These are phyloP conservation scores for Lumnitzera littorea DNA, from an alignment of 345 rosid species.

Conservation along the genomic window DNA sequence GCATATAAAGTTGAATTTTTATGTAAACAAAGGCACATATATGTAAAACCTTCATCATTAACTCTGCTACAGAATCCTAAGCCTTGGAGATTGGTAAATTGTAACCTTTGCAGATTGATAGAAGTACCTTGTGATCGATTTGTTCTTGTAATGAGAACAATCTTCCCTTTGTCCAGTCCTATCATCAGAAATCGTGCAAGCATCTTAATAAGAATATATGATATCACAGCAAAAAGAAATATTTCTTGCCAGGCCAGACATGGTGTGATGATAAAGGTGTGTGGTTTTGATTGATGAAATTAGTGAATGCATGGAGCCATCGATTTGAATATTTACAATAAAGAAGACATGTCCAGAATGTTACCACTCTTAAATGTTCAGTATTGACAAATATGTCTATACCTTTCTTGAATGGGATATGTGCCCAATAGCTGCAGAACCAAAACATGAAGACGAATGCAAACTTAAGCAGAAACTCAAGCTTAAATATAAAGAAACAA, in stretches of 20 bases:
- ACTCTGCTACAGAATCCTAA: background rate
- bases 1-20: background rate
- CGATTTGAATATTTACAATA: too few species aligned
- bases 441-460: background rate
- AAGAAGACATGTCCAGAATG: background rate
- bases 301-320: too few species aligned
- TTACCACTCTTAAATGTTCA: background rate
- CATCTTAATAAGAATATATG: background rate
- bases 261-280: too few species aligned
- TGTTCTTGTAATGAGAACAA: constrained; percentile 76
- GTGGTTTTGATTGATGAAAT: too few species aligned
- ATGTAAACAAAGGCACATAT: background rate
- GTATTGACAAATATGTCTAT: background rate
- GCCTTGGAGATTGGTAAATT: background rate
- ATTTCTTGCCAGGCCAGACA: too few species aligned
- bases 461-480: background rate
- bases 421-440: constrained; percentile 54
- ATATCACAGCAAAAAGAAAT: too few species aligned
- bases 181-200: background rate
- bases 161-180: constrained; percentile 70
- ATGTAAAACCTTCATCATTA: background rate
- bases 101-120: background rate
- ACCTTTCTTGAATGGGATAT: constrained; percentile 75
- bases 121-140: constrained; percentile 70
- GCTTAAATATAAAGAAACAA: background rate